phyloP scores from a whole-genome alignment of 75 land plant genomes.

The Chamaecyparis obtusa region DNA sequence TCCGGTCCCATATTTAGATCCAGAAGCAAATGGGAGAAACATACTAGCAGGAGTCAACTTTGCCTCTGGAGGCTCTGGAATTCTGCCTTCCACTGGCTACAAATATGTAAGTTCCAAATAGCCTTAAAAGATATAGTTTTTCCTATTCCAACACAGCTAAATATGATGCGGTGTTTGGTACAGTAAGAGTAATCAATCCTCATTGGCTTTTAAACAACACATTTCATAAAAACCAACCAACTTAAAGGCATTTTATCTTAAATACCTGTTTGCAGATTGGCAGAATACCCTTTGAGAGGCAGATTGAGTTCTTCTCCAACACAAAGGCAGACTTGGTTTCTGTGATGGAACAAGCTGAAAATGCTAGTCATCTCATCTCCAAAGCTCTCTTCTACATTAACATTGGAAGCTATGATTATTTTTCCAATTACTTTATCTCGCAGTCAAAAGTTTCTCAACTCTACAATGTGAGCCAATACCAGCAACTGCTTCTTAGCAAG shows the following conservation, averaged over 20 bases:
- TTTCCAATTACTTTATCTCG: slow-evolving; percentile 1
- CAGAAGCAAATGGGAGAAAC: slow-evolving; percentile 22
- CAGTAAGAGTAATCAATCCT: no score
- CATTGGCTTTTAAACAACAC: no score
- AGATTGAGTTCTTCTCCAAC: slow-evolving; percentile 25
- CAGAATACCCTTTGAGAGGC: slow-evolving; percentile 21
- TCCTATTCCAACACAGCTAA: no score
- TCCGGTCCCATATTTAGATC: slow-evolving; percentile 29
- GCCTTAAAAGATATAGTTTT: neutral
- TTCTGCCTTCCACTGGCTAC: slow-evolving; percentile 22
- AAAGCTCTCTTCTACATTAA: slow-evolving; percentile 12
- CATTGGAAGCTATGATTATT: slow-evolving; percentile 10
- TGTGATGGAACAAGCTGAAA: slow-evolving; percentile 10
- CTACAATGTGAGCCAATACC: neutral
- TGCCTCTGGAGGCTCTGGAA: slow-evolving; percentile 36
- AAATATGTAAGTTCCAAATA: slow-evolving; percentile 3
- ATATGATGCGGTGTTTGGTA: no score
- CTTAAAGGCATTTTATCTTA: neutral
- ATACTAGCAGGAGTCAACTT: slow-evolving; percentile 33
- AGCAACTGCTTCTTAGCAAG: neutral
- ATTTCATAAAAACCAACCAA: neutral
- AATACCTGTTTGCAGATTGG: slow-evolving; percentile 20
- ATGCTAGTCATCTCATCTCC: neutral
- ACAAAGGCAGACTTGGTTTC: slow-evolving; percentile 11
- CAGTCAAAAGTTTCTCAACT: slow-evolving; percentile 10